Evolutionary conservation across 2,329 filamentous ascomycete genomes (phyloP).

Genomic region (Diaporthe eres): DNA sequence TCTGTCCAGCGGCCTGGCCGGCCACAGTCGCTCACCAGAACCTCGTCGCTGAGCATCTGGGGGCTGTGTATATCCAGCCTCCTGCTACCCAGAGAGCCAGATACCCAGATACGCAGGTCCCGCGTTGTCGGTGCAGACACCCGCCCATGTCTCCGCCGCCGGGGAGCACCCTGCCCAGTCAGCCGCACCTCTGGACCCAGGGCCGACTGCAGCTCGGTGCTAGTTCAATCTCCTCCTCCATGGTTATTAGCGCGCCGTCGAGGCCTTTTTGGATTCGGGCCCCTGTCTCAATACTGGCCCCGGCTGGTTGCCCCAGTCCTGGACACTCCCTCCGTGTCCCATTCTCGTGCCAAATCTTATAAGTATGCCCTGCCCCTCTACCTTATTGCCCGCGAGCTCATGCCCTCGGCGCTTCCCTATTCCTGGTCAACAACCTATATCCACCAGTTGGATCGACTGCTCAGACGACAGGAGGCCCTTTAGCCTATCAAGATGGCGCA

Average conservation of each 20-base stretch:
- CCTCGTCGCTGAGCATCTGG: neutral
- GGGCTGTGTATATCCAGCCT: conserved; percentile 6
- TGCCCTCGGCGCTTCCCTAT: neutral
- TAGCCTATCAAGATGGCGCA: conserved; percentile 46
- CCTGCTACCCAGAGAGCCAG: neutral
- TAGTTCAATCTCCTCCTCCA: conserved; percentile 22
- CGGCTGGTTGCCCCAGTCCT: conserved; percentile 17
- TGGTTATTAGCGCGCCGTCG: conserved; percentile 29
- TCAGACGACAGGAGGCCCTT: conserved; percentile 9
- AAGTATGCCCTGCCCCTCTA: conserved; percentile 17
- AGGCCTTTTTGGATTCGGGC: conserved; percentile 31
- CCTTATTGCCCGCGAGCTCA: neutral
- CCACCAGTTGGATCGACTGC: neutral
- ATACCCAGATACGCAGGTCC: neutral
- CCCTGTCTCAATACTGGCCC: conserved; percentile 29
- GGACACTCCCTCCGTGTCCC: conserved; percentile 15
- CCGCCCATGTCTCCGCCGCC: conserved; percentile 16
- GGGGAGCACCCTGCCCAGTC: conserved; percentile 8
- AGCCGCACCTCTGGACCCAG: conserved; percentile 27
- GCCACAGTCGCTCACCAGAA: too few species aligned
- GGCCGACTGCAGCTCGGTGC: conserved; percentile 16
- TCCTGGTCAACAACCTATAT: neutral
- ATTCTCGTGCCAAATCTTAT: conserved; percentile 29
- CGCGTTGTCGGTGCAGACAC: conserved; percentile 23
- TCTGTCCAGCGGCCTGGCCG: neutral